These are phyloP conservation scores for Aspergillus novofumigatus DNA, from an alignment of 2,329 filamentous ascomycete species.

Conservation along the genomic window DNA sequence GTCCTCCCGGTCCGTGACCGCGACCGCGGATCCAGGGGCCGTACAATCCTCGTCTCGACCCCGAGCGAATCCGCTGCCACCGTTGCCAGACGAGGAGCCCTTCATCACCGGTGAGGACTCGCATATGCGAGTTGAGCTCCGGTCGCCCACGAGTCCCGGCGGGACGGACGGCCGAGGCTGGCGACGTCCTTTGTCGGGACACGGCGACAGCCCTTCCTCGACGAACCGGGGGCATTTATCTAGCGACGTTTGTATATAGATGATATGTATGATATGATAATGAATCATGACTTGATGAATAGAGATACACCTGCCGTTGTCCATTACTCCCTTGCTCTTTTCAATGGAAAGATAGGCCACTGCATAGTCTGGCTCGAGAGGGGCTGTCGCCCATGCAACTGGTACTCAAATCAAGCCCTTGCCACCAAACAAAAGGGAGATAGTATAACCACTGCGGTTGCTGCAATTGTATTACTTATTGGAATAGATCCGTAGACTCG, in stretches of 20 bases:
- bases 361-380: too few relatives aligned
- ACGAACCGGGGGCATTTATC: conserved; percentile 6
- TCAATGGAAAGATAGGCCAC: too few relatives aligned
- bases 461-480: not conserved
- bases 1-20: not conserved
- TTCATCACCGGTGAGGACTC: conserved; percentile 5
- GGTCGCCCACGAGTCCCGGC: not conserved
- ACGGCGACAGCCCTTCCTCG: not conserved
- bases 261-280: conserved; percentile 10
- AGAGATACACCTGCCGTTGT: too few relatives aligned
- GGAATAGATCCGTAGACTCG: not conserved
- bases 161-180: conserved; percentile 22
- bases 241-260: conserved; percentile 3
- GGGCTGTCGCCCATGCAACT: too few relatives aligned
- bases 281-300: not conserved
- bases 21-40: not conserved
- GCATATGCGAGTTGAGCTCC: conserved; percentile 6
- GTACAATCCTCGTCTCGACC: conserved; percentile 11
- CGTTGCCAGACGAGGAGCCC: conserved; percentile 27
- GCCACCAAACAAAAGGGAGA: too few relatives aligned
- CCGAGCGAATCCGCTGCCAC: conserved; percentile 30
- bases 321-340: not conserved
- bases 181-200: conserved; percentile 18
- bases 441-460: not conserved
- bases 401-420: too few relatives aligned